These are phyloP conservation scores for Metschnikowia dekortorum DNA, from an alignment of 805 yeast genomes.

Conservation along the genomic window DNA sequence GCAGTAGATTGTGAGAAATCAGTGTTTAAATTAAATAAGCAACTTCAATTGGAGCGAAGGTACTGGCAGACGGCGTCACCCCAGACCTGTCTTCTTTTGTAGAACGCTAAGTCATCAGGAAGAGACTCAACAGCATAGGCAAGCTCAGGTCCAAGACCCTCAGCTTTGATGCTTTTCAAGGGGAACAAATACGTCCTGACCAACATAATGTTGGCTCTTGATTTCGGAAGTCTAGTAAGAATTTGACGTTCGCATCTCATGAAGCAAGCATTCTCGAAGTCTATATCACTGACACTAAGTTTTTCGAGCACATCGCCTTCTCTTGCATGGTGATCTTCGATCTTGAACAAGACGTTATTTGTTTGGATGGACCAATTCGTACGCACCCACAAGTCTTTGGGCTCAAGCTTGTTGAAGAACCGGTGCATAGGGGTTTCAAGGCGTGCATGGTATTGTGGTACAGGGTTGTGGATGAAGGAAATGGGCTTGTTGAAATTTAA, in stretches of 20 bases:
- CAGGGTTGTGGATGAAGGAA: conserved; percentile 63
- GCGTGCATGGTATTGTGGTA: conserved; percentile 59
- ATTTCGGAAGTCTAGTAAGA: conserved; percentile 32
- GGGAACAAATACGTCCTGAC: conserved; percentile 37
- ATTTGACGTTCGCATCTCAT: conserved; percentile 36
- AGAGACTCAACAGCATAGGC: conserved; percentile 30
- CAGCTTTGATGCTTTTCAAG: conserved; percentile 22
- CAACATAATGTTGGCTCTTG: conserved; percentile 34
- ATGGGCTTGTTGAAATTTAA: conserved; percentile 49
- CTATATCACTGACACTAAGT: conserved; percentile 32
- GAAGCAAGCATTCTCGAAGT: conserved; percentile 31
- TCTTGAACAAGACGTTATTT: conserved; percentile 47
- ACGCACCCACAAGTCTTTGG: conserved; percentile 55
- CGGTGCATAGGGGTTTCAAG: conserved; percentile 61
- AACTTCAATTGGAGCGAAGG: conserved; percentile 12
- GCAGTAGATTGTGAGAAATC: conserved; percentile 6
- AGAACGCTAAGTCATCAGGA: conserved; percentile 36
- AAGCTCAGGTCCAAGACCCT: conserved; percentile 31
- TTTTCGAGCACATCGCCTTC: conserved; percentile 31
- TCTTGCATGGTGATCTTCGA: conserved; percentile 41
- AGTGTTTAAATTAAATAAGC: not conserved
- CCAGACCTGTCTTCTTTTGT: conserved; percentile 35
- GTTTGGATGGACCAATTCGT: conserved; percentile 70
- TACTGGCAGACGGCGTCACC: conserved; percentile 35
- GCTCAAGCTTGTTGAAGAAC: conserved; percentile 54